These are phyloP conservation scores for Mrakia hoshinonis DNA, from an alignment of 768 basidiomycete species.

Conservation along the genomic window DNA sequence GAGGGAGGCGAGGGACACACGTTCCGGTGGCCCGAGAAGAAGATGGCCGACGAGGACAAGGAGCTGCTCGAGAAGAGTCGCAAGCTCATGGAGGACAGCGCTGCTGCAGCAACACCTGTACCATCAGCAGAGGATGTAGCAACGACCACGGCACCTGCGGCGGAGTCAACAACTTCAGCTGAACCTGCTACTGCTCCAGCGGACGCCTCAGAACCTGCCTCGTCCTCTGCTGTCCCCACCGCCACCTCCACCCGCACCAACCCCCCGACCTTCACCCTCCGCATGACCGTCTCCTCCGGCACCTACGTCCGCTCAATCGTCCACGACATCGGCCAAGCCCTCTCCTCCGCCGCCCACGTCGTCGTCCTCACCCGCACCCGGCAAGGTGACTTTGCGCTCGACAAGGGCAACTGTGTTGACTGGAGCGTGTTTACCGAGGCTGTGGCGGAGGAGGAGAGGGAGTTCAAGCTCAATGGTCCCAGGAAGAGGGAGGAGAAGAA, in stretches of 20 bases:
- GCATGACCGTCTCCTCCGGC: conserved; percentile 89
- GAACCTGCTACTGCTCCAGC: no score
- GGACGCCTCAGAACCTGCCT: not conserved
- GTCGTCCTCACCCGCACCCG: conserved; percentile 80
- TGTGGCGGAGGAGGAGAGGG: conserved; percentile 13
- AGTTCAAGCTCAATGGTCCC: conserved; percentile 12
- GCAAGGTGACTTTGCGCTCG: conserved; percentile 61
- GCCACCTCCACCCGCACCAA: conserved; percentile 27
- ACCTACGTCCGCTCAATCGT: conserved; percentile 95
- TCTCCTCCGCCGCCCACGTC: conserved; percentile 87
- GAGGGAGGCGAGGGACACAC: conserved; percentile 50
- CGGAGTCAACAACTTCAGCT: no score
- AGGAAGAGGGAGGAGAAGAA: conserved; percentile 60
- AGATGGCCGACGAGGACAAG: conserved; percentile 60
- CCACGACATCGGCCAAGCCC: conserved; percentile 75
- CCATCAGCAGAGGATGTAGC: not conserved
- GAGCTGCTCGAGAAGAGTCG: conserved; percentile 60
- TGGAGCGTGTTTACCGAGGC: conserved; percentile 32
- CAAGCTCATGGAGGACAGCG: conserved; percentile 34
- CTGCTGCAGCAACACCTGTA: not conserved
- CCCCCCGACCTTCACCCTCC: conserved; percentile 73
- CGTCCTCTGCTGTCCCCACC: not conserved
- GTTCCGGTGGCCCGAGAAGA: conserved; percentile 67
- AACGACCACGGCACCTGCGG: not conserved
- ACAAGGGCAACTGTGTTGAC: conserved; percentile 28